phyloP scores from a whole-genome alignment of 2,329 filamentous ascomycete genomes.

The Aureobasidium subglaciale region DNA sequence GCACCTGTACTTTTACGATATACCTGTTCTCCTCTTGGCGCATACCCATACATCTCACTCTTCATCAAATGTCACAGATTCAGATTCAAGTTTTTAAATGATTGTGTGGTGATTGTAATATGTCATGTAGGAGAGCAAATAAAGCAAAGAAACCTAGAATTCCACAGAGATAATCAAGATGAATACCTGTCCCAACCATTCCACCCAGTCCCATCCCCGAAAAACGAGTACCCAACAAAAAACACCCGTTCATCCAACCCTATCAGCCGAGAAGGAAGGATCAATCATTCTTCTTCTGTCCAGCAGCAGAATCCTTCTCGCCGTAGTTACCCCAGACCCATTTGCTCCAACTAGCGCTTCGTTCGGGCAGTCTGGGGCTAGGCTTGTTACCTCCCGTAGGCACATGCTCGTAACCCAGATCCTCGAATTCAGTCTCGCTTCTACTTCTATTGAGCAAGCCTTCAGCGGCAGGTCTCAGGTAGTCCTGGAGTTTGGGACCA shows the following conservation, averaged over 20 bases:
- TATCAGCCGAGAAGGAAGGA: background rate
- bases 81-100: no score
- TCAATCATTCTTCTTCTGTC: conserved; percentile 28
- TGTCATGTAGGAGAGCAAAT: no score
- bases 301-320: conserved; percentile 29
- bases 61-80: no score
- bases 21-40: background rate
- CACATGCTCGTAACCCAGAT: conserved; percentile 31
- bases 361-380: conserved; percentile 12
- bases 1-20: background rate
- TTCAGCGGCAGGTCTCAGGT: conserved; percentile 30
- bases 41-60: background rate
- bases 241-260: background rate
- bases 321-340: conserved; percentile 33
- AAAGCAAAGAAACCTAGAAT: no score
- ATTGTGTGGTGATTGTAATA: no score
- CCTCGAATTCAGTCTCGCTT: conserved; percentile 81
- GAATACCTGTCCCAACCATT: background rate
- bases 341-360: conserved; percentile 26
- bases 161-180: no score
- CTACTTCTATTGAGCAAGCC: conserved; percentile 64
- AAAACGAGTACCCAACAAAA: background rate
- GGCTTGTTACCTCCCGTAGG: conserved; percentile 21
- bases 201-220: background rate
- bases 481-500: conserved; percentile 2